A percentile compares a stretch with the other conserved stretches of the same genome.
Evolutionary conservation across 805 yeast species (phyloP).

Genomic region (Metschnikowia corniflorae): DNA sequence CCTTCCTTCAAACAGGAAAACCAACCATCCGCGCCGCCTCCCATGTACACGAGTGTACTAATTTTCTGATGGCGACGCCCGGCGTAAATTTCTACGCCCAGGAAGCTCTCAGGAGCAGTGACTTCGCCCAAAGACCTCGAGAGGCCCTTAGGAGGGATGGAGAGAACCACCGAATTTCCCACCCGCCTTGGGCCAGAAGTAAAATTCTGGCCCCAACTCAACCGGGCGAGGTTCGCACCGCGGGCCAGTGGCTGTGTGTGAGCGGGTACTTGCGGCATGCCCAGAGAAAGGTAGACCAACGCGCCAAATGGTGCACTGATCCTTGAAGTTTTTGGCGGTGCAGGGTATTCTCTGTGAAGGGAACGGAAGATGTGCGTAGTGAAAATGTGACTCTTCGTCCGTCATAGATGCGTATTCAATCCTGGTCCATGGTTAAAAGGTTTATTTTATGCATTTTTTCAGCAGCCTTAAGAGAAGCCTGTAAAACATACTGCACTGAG

Average conservation of each 20-base stretch:
- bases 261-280: constrained; percentile 48
- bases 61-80: constrained; percentile 58
- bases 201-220: constrained; percentile 2
- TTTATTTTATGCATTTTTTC: no score
- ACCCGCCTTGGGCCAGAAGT: constrained; percentile 42
- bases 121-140: constrained; percentile 5
- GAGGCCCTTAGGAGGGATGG: constrained; percentile 32
- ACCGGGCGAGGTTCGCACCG: constrained; percentile 15
- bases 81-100: constrained; percentile 49
- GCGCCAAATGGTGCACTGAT: constrained; percentile 19
- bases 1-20: constrained; percentile 31
- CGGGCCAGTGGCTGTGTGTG: constrained; percentile 21
- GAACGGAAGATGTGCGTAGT: no score
- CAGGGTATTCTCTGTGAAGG: not conserved
- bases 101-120: constrained; percentile 54
- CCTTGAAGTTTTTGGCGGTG: not conserved
- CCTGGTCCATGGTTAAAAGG: no score
- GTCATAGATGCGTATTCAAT: no score
- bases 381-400: no score
- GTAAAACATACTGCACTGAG: no score
- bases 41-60: constrained; percentile 38
- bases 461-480: no score
- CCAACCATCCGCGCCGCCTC: constrained; percentile 60
- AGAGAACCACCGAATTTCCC: constrained; percentile 63
- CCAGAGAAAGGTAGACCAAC: constrained; percentile 35